Evolutionary conservation across 441 rosid species (phyloP).

Genomic region (Manihot esculenta): DNA sequence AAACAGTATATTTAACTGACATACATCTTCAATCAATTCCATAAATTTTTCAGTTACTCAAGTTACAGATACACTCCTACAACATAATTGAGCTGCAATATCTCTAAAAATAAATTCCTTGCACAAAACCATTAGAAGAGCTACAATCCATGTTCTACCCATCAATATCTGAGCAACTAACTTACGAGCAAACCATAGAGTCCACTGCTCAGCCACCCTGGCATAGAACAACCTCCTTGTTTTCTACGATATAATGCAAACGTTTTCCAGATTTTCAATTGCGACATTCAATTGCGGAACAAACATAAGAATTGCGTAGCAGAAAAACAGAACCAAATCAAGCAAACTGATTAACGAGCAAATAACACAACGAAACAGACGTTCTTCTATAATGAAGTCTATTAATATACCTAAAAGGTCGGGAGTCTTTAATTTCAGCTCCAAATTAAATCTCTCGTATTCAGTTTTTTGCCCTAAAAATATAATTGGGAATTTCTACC

Average conservation of each 20-base stretch:
- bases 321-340: background rate
- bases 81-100: background rate
- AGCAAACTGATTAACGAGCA: background rate
- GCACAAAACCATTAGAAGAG: background rate
- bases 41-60: background rate
- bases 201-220: background rate
- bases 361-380: background rate
- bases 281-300: background rate
- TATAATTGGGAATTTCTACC: background rate
- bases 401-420: background rate
- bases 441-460: background rate
- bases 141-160: background rate
- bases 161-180: background rate
- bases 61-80: background rate
- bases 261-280: background rate
- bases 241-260: background rate
- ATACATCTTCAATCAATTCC: background rate
- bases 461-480: background rate
- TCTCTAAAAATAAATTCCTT: background rate
- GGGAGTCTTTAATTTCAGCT: background rate
- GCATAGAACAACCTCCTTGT: background rate
- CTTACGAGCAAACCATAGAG: background rate
- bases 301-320: background rate
- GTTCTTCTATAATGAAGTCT: background rate
- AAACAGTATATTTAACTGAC: background rate